Conservation (phyloP, 208 protist species). For the Hexamita inflata region DNA sequence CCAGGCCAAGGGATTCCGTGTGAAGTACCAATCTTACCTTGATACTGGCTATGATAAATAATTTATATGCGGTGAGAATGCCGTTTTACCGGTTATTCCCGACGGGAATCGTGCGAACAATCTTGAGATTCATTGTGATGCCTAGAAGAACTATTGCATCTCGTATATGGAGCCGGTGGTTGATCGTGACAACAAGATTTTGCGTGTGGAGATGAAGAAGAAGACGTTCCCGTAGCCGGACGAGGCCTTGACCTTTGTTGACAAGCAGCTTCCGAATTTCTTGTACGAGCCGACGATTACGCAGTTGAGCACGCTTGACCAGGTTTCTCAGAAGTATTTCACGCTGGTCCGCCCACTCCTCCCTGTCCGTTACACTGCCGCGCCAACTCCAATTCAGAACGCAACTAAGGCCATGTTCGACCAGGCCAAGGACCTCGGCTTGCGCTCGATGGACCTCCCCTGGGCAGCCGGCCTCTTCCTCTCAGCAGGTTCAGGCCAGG, state of each 20-base stretch:
- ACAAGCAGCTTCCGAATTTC: background rate
- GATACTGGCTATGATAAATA: background rate
- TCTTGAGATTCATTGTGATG: background rate
- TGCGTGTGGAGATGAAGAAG: background rate
- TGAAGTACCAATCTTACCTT: constrained; percentile 3
- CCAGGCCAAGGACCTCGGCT: background rate
- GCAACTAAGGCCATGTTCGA: background rate
- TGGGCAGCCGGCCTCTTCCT: constrained; percentile 7
- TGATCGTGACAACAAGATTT: background rate
- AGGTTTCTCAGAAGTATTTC: background rate
- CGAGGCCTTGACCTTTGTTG: background rate
- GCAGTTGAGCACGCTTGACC: background rate
- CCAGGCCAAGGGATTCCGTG: background rate
- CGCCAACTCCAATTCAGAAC: constrained; percentile 7
- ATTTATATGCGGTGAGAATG: background rate
- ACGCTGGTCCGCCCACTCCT: background rate
- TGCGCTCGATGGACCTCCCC: constrained; percentile 17
- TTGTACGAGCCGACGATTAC: background rate
- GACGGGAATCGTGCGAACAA: background rate
- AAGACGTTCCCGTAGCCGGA: constrained; percentile 2
- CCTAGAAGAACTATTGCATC: background rate
- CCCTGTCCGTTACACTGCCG: background rate
- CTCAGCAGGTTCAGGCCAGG: background rate
- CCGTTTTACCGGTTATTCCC: background rate
- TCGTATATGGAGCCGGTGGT: background rate